Percentiles rank a stretch among this genome's conserved stretches.
Conservation (phyloP, 306 rosid genomes). For the Boehmeria nivea region DNA sequence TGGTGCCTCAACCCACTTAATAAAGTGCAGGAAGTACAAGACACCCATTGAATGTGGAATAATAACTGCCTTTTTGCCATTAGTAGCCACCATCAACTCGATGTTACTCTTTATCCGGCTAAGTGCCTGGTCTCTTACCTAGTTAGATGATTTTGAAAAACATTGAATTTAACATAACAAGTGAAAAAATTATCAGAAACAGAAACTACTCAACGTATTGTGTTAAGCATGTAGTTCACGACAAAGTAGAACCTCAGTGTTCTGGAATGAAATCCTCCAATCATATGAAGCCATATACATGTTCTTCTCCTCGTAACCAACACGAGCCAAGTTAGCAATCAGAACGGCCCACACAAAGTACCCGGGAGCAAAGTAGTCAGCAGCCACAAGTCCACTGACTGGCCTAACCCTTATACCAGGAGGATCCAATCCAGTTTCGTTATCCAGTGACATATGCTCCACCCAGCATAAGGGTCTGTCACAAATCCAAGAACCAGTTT, state of each 20-base stretch:
- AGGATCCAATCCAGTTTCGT: constrained; percentile 83
- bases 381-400: constrained; percentile 86
- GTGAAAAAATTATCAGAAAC: constrained; percentile 2
- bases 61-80: constrained; percentile 38
- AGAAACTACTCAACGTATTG: neutral
- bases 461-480: constrained; percentile 74
- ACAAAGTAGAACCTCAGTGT: constrained; percentile 61
- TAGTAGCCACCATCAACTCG: constrained; percentile 37
- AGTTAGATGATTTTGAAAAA: constrained; percentile 18
- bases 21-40: constrained; percentile 46
- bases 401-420: constrained; percentile 69
- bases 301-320: constrained; percentile 79
- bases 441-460: constrained; percentile 83
- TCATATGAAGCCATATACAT: constrained; percentile 93
- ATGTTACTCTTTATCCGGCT: constrained; percentile 81
- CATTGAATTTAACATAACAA: neutral
- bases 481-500: constrained; percentile 12
- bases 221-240: neutral
- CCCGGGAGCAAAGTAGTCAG: constrained; percentile 84
- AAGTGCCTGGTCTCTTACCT: constrained; percentile 77
- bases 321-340: constrained; percentile 77
- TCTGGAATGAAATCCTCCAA: constrained; percentile 86
- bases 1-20: constrained; percentile 94
- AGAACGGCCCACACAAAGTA: constrained; percentile 88
- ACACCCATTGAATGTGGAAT: constrained; percentile 48